A percentile compares a stretch with the other conserved stretches of the same genome.
Conservation (phyloP, 805 yeast genomes). For the Yarrowia sp. region DNA sequence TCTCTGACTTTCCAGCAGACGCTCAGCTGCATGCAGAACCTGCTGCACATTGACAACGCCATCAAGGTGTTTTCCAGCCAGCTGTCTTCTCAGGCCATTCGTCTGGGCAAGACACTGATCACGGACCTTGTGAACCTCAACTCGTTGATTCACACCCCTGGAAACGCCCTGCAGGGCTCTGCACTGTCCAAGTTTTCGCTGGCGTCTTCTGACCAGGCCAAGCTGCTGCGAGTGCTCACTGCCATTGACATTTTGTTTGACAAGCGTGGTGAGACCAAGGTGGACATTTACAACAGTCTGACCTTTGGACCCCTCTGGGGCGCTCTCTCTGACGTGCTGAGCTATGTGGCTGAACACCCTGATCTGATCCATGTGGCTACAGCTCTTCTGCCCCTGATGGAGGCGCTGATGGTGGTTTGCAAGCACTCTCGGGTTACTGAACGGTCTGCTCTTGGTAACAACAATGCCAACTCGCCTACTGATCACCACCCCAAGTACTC, state of each 20-base stretch:
- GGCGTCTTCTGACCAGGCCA: constrained; percentile 83
- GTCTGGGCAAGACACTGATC: constrained; percentile 54
- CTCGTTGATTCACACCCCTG: constrained; percentile 30
- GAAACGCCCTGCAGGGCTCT: constrained; percentile 52
- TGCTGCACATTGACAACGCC: constrained; percentile 61
- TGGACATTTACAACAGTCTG: constrained; percentile 57
- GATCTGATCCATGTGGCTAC: constrained; percentile 67
- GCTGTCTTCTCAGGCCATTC: constrained; percentile 61
- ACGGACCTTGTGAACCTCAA: constrained; percentile 46
- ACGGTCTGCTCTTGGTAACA: background rate
- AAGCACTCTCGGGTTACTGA: constrained; percentile 63
- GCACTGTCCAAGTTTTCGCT: constrained; percentile 68
- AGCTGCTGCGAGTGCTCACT: constrained; percentile 77
- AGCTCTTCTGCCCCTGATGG: constrained; percentile 79
- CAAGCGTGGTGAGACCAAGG: constrained; percentile 29
- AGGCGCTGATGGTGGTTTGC: constrained; percentile 93
- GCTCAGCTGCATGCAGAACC: constrained; percentile 72
- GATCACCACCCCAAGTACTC: constrained; percentile 48
- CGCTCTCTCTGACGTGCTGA: constrained; percentile 69
- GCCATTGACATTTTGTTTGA: constrained; percentile 82
- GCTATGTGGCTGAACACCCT: constrained; percentile 58
- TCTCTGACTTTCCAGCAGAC: constrained; percentile 82
- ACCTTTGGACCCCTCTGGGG: constrained; percentile 82
- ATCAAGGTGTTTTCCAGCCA: constrained; percentile 64
- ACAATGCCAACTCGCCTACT: background rate